phyloP scores from a whole-genome alignment of 139 green algal genomes.

The Micractinium conductrix region DNA sequence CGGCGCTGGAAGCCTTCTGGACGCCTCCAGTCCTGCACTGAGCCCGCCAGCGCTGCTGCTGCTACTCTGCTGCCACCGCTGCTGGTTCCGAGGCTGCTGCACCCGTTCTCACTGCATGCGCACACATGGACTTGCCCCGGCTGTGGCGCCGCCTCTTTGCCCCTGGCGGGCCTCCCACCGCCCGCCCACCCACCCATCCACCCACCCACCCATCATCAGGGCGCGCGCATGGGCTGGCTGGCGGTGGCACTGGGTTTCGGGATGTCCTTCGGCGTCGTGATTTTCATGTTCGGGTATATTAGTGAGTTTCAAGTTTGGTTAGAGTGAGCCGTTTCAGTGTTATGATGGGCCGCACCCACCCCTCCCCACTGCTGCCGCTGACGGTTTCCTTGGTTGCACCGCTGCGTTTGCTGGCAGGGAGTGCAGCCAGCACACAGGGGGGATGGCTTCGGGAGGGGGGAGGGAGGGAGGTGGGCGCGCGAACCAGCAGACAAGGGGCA shows the following conservation, averaged over 20 bases:
- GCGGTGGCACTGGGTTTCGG: conserved; percentile 45
- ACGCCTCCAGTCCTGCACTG: too few relatives aligned
- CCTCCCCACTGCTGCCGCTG: too few relatives aligned
- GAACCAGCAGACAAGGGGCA: too few relatives aligned
- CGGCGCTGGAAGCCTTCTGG: too few relatives aligned
- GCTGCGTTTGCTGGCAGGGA: too few relatives aligned
- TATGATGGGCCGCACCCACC: too few relatives aligned
- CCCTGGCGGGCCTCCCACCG: not conserved
- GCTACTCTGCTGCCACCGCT: not conserved
- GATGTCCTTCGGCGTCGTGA: conserved; percentile 42
- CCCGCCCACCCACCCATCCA: not conserved
- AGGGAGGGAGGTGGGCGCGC: too few relatives aligned
- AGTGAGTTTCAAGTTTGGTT: not conserved
- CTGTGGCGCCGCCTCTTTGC: not conserved
- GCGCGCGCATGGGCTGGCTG: conserved; percentile 39
- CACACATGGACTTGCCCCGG: not conserved
- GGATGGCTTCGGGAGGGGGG: not conserved
- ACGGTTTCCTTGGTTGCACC: too few relatives aligned
- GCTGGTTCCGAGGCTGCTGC: not conserved
- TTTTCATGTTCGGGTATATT: conserved; percentile 21
- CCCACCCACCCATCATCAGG: too few relatives aligned
- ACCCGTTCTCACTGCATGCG: not conserved
- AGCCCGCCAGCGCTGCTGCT: not conserved
- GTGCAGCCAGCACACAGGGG: too few relatives aligned
- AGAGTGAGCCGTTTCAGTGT: too few relatives aligned